Base-by-base conservation (phyloP, 441 rosid genomes). In the Populus hybrid region DNA sequence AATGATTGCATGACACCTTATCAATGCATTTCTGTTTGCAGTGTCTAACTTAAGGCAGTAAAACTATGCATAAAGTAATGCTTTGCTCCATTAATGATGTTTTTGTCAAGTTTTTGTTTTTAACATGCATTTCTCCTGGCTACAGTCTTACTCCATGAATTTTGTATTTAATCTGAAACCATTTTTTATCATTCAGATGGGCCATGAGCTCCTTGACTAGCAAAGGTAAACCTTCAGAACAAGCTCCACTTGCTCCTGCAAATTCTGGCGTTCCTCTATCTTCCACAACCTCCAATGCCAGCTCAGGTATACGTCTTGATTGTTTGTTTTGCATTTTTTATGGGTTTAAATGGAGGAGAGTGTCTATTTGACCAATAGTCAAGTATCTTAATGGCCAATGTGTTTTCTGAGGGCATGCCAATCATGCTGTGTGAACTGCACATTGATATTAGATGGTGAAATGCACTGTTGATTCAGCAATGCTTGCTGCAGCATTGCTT, bases 201-300 rank as follows among this genome's bases (percentile, higher is more conserved):
- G 99, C 99, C 77, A 91, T 97, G 95, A 97, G 98, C 89, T 97
- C 99, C 79, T 88, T 97, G 91, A 94, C 97, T 70, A 91, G 89
- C 59, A 97, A 93, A 88, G 97, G 98, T 75, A 97, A 94, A 88
- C 92, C 90, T 79, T 87, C 92, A 34, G 97, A 97, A 73, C 99
- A 93, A 81, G 87, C 93, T 73, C 80, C 93, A 73, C 87, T 93
- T 84, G 85, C 94, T 78, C 77, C 94, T 40, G 83, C 90, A 77
- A 88, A 84, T 75, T 83, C 94, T 66, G 87, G 80, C 61, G 69
- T 88, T 61, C 70, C 89, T 72, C 70, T 85, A 38, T 81, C 89
- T 79, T 85, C 97, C 57, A 74, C 84, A 35, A 77, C 85, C 80
- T 88, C 98, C 57, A 87, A 82, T 80, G 78, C 92, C 81, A 91